A percentile compares a stretch with the other conserved stretches of the same genome.
Evolutionary conservation across 352 stramenopile genomes (phyloP).

Genomic region (Phytophthora litchii): DNA sequence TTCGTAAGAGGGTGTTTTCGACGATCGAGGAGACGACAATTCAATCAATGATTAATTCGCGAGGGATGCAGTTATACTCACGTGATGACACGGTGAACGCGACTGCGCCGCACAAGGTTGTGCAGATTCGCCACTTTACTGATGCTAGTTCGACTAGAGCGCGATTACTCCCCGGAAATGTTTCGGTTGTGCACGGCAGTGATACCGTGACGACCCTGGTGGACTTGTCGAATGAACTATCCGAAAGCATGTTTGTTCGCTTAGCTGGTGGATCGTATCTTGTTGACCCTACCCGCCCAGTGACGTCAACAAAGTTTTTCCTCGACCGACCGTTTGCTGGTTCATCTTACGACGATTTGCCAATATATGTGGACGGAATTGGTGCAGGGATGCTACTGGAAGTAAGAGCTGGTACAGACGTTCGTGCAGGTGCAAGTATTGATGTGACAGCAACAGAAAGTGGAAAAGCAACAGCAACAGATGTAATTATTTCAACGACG

Average conservation of each 20-base stretch:
- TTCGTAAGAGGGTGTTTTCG: conserved; percentile 49
- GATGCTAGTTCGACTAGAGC: conserved; percentile 41
- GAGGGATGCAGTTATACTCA: conserved; percentile 53
- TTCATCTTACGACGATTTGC: conserved; percentile 52
- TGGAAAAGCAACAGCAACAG: conserved; percentile 25
- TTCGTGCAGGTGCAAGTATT: conserved; percentile 38
- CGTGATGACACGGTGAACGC: conserved; percentile 49
- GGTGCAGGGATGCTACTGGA: conserved; percentile 53
- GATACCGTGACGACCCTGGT: conserved; percentile 47
- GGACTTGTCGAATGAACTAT: conserved; percentile 44
- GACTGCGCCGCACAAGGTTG: conserved; percentile 35
- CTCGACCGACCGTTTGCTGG: conserved; percentile 57
- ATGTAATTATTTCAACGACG: conserved; percentile 48
- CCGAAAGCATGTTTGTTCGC: conserved; percentile 49
- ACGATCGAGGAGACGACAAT: conserved; percentile 54
- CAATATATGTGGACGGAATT: conserved; percentile 57
- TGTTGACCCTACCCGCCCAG: conserved; percentile 41
- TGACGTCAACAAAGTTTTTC: conserved; percentile 44
- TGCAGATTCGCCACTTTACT: conserved; percentile 62
- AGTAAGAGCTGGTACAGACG: conserved; percentile 22
- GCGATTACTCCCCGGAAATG: conserved; percentile 47
- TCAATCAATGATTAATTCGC: conserved; percentile 50
- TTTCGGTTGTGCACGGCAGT: conserved; percentile 53
- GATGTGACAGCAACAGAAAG: conserved; percentile 37
- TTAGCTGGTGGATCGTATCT: conserved; percentile 57